Conservation (phyloP, 2,329 filamentous ascomycete genomes). For the Pseudovirgaria hyperparasitica region DNA sequence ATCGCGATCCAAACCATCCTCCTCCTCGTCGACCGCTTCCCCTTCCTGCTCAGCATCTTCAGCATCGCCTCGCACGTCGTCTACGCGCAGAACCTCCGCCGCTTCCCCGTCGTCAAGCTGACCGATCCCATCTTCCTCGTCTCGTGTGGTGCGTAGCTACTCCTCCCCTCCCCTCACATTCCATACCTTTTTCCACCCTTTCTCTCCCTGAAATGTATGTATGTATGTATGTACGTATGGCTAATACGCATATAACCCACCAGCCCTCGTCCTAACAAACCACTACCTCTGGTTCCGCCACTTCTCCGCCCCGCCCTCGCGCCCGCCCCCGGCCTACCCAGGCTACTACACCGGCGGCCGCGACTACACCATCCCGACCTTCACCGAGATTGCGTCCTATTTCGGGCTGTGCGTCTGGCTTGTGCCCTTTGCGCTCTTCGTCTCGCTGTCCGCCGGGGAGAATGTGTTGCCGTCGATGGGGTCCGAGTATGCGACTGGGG, state of each 20-base stretch:
- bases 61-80: slow-evolving; percentile 71
- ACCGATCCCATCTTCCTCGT: slow-evolving; percentile 75
- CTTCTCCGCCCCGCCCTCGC: slow-evolving; percentile 51
- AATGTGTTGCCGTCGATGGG: slow-evolving; percentile 92
- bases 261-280: slow-evolving; percentile 72
- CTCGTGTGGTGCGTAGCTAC: slow-evolving; percentile 55
- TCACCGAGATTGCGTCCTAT: slow-evolving; percentile 90
- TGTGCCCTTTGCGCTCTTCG: slow-evolving; percentile 88
- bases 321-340: slow-evolving; percentile 42
- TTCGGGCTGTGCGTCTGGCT: slow-evolving; percentile 97
- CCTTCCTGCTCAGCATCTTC: slow-evolving; percentile 58
- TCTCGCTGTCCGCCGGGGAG: slow-evolving; percentile 84
- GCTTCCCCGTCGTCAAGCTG: slow-evolving; percentile 68
- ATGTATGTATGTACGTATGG: neutral
- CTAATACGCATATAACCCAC: neutral
- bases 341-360: slow-evolving; percentile 46
- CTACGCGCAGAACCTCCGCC: slow-evolving; percentile 76
- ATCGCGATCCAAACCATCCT: slow-evolving; percentile 64
- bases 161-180: neutral
- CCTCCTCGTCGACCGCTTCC: slow-evolving; percentile 73
- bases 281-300: slow-evolving; percentile 95
- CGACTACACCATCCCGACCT: slow-evolving; percentile 57
- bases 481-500: slow-evolving; percentile 54
- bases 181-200: neutral
- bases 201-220: neutral